phyloP scores from a whole-genome alignment of 2,329 filamentous ascomycete species.

The Diaporthe vexans region DNA sequence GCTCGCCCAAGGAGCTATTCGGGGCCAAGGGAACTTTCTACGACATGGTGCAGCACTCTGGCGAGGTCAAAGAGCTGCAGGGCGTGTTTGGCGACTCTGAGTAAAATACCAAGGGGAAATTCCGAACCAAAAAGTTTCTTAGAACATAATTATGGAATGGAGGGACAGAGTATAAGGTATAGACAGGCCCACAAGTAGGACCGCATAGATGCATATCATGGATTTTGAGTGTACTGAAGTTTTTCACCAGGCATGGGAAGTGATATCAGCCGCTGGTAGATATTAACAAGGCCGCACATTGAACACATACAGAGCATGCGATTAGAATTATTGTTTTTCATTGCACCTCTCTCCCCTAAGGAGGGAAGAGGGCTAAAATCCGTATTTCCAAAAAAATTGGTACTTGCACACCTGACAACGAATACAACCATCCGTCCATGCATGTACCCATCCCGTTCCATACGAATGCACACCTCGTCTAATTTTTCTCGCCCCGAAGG shows the following conservation, averaged over 20 bases:
- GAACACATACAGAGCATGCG: background rate
- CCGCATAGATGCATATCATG: background rate
- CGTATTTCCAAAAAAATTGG: conserved; percentile 7
- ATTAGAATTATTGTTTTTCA: conserved; percentile 5
- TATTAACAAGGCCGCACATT: background rate
- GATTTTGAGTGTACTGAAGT: background rate
- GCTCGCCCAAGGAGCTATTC: conserved; percentile 63
- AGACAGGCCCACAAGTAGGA: background rate
- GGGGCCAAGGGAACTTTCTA: conserved; percentile 61
- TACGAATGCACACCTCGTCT: conserved; percentile 16
- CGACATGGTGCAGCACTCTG: conserved; percentile 69
- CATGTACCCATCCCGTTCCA: background rate
- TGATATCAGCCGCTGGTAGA: background rate
- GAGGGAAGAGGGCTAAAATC: background rate
- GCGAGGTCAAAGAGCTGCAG: conserved; percentile 63
- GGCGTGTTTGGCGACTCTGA: conserved; percentile 39
- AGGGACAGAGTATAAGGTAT: background rate
- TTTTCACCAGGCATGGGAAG: background rate
- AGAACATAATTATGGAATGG: too few relatives aligned
- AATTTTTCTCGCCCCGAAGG: background rate
- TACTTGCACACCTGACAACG: background rate
- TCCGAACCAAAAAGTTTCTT: background rate
- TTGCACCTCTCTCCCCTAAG: background rate
- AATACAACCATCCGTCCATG: background rate
- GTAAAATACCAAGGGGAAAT: background rate